Evolutionary conservation across 2,329 filamentous ascomycete species (phyloP).

Genomic region (Dichotomopilus funicola): DNA sequence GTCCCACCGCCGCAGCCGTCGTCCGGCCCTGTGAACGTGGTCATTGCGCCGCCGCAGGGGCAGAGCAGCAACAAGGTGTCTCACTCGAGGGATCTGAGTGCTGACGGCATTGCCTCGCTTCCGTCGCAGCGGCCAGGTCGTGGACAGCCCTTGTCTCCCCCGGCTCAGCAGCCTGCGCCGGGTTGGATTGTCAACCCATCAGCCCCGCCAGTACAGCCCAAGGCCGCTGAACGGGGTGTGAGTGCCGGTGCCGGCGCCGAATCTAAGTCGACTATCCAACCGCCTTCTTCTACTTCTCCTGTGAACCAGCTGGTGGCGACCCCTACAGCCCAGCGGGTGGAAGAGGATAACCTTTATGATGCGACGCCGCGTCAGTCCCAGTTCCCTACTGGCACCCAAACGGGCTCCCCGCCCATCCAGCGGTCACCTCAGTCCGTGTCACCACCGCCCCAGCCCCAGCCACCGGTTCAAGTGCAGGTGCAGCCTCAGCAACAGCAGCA

Average conservation of each 20-base stretch:
- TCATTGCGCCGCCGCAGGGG: conserved; percentile 1
- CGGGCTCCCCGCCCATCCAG: background rate
- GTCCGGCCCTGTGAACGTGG: conserved; percentile 13
- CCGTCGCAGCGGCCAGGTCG: conserved; percentile 16
- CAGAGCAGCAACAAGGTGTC: background rate
- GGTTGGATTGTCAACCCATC: conserved; percentile 16
- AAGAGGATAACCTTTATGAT: conserved; percentile 30
- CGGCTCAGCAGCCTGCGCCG: conserved; percentile 17
- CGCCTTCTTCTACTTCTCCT: background rate
- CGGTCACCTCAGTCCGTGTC: background rate
- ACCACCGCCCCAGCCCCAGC: background rate
- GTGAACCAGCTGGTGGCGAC: conserved; percentile 5
- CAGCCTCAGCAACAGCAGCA: conserved; percentile 7
- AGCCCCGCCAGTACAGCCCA: background rate
- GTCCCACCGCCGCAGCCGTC: conserved; percentile 13
- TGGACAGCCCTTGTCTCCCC: conserved; percentile 6
- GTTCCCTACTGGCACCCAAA: conserved; percentile 7
- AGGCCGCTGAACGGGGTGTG: background rate
- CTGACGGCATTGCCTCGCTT: conserved; percentile 17
- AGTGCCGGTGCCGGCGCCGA: background rate
- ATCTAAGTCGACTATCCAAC: conserved; percentile 10
- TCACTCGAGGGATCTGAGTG: conserved; percentile 7
- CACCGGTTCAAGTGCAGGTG: background rate
- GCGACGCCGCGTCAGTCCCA: conserved; percentile 28
- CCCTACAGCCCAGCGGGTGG: conserved; percentile 16